phyloP scores from a whole-genome alignment of 108 stramenopile species.

The Nannochloropsis salina region DNA sequence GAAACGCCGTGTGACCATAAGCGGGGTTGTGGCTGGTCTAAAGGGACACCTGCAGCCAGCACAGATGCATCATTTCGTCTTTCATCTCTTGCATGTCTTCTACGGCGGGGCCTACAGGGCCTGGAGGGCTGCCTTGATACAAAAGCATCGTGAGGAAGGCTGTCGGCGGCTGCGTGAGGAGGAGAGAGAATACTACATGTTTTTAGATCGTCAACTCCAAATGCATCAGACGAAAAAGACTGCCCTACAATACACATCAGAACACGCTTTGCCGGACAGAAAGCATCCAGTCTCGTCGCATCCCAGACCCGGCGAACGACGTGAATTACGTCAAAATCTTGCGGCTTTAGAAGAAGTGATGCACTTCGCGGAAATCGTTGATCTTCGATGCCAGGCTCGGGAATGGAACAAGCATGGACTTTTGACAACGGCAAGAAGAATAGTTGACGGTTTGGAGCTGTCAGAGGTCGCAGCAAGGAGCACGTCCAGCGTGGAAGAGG shows the following conservation, averaged over 20 bases:
- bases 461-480: neutral
- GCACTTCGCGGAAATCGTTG: neutral
- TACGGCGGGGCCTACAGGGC: neutral
- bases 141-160: neutral
- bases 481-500: neutral
- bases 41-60: neutral
- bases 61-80: conserved; percentile 14
- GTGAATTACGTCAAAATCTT: neutral
- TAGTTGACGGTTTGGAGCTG: neutral
- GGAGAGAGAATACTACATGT: neutral
- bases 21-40: neutral
- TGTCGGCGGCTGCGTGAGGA: neutral
- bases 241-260: neutral
- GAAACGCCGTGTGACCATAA: conserved; percentile 3
- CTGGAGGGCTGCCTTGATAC: neutral
- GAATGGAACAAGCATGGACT: neutral
- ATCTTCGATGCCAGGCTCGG: neutral
- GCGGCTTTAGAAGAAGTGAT: conserved; percentile 14
- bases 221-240: neutral
- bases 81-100: conserved; percentile 18
- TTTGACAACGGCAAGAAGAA: neutral
- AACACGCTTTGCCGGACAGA: neutral
- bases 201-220: neutral
- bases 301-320: neutral
- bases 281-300: neutral